These are phyloP conservation scores for Claviceps cyperi DNA, from an alignment of 2,329 filamentous ascomycete genomes.

Conservation along the genomic window DNA sequence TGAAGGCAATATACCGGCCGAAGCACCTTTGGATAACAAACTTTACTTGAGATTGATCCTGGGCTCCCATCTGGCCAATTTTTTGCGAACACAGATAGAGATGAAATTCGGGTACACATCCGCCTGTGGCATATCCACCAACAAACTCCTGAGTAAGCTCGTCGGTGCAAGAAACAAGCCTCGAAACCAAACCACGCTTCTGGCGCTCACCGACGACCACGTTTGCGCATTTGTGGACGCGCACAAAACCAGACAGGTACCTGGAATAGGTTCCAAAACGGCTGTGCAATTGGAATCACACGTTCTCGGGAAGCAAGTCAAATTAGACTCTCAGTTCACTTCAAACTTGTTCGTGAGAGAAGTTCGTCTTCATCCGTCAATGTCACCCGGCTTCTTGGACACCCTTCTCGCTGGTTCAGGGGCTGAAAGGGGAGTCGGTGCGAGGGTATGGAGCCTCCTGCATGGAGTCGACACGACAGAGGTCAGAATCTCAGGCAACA, in stretches of 20 bases:
- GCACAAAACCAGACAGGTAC: constrained; percentile 66
- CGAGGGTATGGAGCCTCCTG: constrained; percentile 60
- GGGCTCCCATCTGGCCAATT: constrained; percentile 65
- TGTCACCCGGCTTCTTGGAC: constrained; percentile 52
- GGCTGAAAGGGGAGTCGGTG: constrained; percentile 54
- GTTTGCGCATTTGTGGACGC: constrained; percentile 57
- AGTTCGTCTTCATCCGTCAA: constrained; percentile 45
- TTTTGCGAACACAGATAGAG: constrained; percentile 60
- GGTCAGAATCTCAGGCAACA: constrained; percentile 53
- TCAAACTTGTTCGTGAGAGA: constrained; percentile 46
- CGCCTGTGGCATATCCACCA: constrained; percentile 76
- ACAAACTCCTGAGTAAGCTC: constrained; percentile 75
- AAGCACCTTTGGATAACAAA: constrained; percentile 18
- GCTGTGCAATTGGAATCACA: constrained; percentile 35
- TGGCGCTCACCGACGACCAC: constrained; percentile 46
- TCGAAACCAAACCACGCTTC: constrained; percentile 68
- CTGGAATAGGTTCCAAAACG: constrained; percentile 69
- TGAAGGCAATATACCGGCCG: constrained; percentile 14
- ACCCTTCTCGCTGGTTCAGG: constrained; percentile 56
- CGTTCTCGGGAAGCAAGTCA: constrained; percentile 24
- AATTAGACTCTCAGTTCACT: constrained; percentile 21
- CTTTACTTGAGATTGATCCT: constrained; percentile 51
- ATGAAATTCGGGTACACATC: constrained; percentile 70
- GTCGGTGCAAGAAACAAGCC: constrained; percentile 78
- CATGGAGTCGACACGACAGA: constrained; percentile 67